These are phyloP conservation scores for Suillus cothurnatus DNA, from an alignment of 768 basidiomycete genomes.

Conservation along the genomic window DNA sequence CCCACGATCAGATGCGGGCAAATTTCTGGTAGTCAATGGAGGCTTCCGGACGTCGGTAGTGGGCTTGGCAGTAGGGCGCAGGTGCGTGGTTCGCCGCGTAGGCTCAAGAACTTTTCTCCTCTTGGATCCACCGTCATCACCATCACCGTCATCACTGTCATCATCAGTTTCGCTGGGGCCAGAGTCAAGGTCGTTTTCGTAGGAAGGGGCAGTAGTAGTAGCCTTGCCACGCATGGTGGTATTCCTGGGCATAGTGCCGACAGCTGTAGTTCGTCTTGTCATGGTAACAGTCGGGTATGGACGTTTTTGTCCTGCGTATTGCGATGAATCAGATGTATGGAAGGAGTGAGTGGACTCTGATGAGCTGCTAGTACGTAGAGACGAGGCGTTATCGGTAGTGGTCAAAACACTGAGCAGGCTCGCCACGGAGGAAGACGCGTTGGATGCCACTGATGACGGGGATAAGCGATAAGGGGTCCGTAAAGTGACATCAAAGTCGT, in stretches of 20 bases:
- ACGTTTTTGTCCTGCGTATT: slow-evolving; percentile 45
- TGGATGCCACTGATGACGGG: slow-evolving; percentile 21
- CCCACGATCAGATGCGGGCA: slow-evolving; percentile 10
- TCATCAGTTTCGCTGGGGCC: slow-evolving; percentile 22
- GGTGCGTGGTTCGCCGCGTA: slow-evolving; percentile 24
- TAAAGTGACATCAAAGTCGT: slow-evolving; percentile 67
- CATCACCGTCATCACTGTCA: slow-evolving; percentile 19
- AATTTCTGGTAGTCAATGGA: slow-evolving; percentile 14
- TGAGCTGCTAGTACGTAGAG: slow-evolving; percentile 41
- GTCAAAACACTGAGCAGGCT: slow-evolving; percentile 36
- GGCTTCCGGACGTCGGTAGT: slow-evolving; percentile 18
- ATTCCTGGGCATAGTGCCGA: slow-evolving; percentile 18
- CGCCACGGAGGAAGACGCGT: slow-evolving; percentile 27
- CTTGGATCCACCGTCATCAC: slow-evolving; percentile 20
- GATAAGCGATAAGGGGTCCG: slow-evolving; percentile 55
- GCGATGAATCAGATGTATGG: slow-evolving; percentile 32
- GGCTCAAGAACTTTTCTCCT: slow-evolving; percentile 31
- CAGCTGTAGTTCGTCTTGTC: slow-evolving; percentile 6
- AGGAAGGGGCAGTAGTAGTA: background rate
- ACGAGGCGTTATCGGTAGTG: slow-evolving; percentile 39
- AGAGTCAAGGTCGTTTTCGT: slow-evolving; percentile 20
- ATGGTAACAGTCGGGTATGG: slow-evolving; percentile 21
- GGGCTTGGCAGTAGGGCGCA: slow-evolving; percentile 26
- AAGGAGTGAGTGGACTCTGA: slow-evolving; percentile 45
- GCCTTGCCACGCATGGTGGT: slow-evolving; percentile 32